These are phyloP conservation scores for Penicillium bovifimosum DNA, from an alignment of 495 filamentous ascomycete genomes.

Conservation along the genomic window DNA sequence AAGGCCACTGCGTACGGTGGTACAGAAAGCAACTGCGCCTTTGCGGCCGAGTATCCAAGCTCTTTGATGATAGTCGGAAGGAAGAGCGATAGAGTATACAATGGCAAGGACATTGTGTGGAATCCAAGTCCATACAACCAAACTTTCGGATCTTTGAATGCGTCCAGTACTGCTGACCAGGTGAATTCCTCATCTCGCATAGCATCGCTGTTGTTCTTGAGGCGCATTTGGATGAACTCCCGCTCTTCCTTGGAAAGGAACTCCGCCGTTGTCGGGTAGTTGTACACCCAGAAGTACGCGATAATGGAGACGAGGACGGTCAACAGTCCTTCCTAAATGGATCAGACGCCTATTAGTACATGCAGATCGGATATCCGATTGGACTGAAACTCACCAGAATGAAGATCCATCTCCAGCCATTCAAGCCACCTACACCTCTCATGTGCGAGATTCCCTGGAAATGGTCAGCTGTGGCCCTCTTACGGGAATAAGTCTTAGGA, in stretches of 20 bases:
- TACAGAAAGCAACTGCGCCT: constrained; percentile 66
- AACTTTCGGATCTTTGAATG: constrained; percentile 64
- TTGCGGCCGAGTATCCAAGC: constrained; percentile 61
- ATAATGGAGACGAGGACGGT: constrained; percentile 57
- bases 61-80: constrained; percentile 68
- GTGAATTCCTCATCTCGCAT: constrained; percentile 59
- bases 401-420: constrained; percentile 82
- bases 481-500: background rate
- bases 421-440: constrained; percentile 56
- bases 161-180: constrained; percentile 59
- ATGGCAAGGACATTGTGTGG: constrained; percentile 67
- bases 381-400: constrained; percentile 46
- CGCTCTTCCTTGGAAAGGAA: constrained; percentile 64
- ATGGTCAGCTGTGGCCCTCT: background rate
- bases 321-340: constrained; percentile 56
- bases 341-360: constrained; percentile 1
- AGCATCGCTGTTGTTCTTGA: constrained; percentile 57
- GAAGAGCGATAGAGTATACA: constrained; percentile 77
- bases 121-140: constrained; percentile 70
- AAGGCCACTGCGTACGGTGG: constrained; percentile 65
- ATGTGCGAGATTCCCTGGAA: constrained; percentile 50
- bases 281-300: constrained; percentile 66
- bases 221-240: constrained; percentile 51
- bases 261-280: constrained; percentile 63
- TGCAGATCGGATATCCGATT: background rate